phyloP scores from a whole-genome alignment of 208 protist genomes.

The Crithidia thermophila region DNA sequence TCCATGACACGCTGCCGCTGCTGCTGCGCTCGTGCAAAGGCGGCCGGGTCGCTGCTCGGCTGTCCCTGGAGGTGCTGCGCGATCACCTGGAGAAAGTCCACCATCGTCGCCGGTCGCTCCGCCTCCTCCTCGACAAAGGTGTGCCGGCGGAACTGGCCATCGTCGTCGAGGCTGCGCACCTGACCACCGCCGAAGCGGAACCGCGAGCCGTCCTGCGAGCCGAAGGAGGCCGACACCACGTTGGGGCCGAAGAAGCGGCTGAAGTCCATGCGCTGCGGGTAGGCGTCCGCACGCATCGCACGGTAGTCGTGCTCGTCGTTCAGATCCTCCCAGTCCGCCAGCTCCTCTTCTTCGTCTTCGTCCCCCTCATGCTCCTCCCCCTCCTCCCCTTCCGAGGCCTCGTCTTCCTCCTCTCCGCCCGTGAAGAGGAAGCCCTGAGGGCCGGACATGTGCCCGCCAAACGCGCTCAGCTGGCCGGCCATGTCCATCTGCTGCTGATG shows the following conservation, averaged over 20 bases:
- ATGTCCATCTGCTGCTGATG: constrained; percentile 28
- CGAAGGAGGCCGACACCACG: too few relatives aligned
- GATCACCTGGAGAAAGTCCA: constrained; percentile 15
- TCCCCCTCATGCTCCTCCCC: constrained; percentile 5
- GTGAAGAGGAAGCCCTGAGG: not conserved
- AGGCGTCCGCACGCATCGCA: too few relatives aligned
- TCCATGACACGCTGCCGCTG: constrained; percentile 10
- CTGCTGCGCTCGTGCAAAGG: too few relatives aligned
- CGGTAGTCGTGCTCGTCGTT: not conserved
- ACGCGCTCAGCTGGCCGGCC: not conserved
- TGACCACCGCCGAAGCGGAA: too few relatives aligned
- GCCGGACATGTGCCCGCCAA: not conserved
- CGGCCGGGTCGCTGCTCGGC: too few relatives aligned
- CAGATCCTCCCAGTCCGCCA: constrained; percentile 14
- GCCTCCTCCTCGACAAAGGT: too few relatives aligned
- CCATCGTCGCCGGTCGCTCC: not conserved
- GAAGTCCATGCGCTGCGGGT: not conserved
- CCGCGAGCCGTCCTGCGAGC: not conserved
- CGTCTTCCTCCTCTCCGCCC: not conserved
- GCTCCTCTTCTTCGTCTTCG: constrained; percentile 14
- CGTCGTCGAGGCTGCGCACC: not conserved
- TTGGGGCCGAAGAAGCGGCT: too few relatives aligned
- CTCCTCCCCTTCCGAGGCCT: not conserved
- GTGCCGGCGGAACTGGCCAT: too few relatives aligned
- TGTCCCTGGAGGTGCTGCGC: not conserved